A percentile compares a stretch with the other conserved stretches of the same genome.
These are phyloP conservation scores for Lumnitzera littorea DNA, from an alignment of 345 rosid species.

Conservation along the genomic window DNA sequence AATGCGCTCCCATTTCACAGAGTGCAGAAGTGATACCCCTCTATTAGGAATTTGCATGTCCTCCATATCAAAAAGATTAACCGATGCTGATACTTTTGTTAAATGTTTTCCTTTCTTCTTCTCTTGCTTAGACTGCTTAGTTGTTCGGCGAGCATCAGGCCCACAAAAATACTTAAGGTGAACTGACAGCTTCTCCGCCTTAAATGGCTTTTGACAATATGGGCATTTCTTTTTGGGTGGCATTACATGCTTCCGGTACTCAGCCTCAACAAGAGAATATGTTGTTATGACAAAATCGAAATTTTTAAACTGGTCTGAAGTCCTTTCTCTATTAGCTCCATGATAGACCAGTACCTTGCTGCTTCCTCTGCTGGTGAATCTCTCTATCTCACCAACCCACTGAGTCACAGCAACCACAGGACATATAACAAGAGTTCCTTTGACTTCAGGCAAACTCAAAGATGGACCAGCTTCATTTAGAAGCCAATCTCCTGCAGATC, in stretches of 20 bases:
- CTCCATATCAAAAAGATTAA: constrained; percentile 12
- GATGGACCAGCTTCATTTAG: constrained; percentile 25
- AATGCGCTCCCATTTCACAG: constrained; percentile 77
- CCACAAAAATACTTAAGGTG: constrained; percentile 77
- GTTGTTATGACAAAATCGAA: constrained; percentile 91
- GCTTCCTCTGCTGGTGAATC: constrained; percentile 75
- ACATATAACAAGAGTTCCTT: constrained; percentile 78
- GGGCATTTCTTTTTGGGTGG: constrained; percentile 55
- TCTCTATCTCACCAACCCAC: constrained; percentile 76
- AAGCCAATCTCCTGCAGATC: constrained; percentile 8
- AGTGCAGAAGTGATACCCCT: constrained; percentile 61
- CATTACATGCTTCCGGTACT: constrained; percentile 67
- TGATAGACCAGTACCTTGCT: constrained; percentile 74
- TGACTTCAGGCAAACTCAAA: constrained; percentile 21
- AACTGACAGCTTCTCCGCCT: constrained; percentile 34
- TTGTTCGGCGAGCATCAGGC: constrained; percentile 63
- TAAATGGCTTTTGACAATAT: constrained; percentile 55
- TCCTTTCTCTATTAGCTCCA: constrained; percentile 62
- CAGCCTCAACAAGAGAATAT: constrained; percentile 70
- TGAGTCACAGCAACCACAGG: constrained; percentile 91
- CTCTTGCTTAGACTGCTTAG: constrained; percentile 74
- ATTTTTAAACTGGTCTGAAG: constrained; percentile 35
- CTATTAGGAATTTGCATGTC: constrained; percentile 19
- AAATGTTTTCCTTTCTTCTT: constrained; percentile 40
- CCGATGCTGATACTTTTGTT: constrained; percentile 9